phyloP scores from a whole-genome alignment of 768 basidiomycete species.

The Zangia roseola region DNA sequence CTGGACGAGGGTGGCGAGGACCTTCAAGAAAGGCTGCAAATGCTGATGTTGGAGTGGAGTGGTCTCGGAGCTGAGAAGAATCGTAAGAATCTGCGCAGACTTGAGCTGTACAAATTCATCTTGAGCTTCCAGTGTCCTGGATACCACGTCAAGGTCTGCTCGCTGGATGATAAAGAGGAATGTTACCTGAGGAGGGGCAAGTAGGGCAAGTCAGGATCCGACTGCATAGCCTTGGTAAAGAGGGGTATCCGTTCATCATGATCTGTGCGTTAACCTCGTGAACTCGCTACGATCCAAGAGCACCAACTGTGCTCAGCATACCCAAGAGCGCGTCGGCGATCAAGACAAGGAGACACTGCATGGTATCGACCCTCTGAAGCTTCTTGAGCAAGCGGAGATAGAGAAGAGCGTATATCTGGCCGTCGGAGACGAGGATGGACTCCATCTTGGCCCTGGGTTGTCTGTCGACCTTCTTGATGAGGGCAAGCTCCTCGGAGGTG shows the following conservation, averaged over 20 bases:
- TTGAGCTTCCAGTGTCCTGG: constrained; percentile 74
- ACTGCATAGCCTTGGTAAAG: constrained; percentile 59
- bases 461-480: constrained; percentile 89
- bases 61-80: constrained; percentile 68
- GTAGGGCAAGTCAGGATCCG: constrained; percentile 81
- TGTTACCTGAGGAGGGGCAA: constrained; percentile 69
- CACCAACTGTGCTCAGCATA: constrained; percentile 32
- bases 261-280: constrained; percentile 42
- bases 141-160: constrained; percentile 4
- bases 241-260: constrained; percentile 85
- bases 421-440: constrained; percentile 78
- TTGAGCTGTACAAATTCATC: constrained; percentile 98
- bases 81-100: constrained; percentile 80
- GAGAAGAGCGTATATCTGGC: constrained; percentile 76
- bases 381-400: constrained; percentile 90
- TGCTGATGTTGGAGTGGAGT: constrained; percentile 49
- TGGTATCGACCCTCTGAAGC: constrained; percentile 79
- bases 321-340: constrained; percentile 88
- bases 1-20: constrained; percentile 61
- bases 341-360: constrained; percentile 82
- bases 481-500: constrained; percentile 79
- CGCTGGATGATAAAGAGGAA: background rate
- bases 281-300: background rate
- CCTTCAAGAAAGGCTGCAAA: constrained; percentile 57
- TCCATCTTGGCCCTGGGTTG: constrained; percentile 73